phyloP scores from a whole-genome alignment of 139 green algal genomes.

The Dunaliella sp. region DNA sequence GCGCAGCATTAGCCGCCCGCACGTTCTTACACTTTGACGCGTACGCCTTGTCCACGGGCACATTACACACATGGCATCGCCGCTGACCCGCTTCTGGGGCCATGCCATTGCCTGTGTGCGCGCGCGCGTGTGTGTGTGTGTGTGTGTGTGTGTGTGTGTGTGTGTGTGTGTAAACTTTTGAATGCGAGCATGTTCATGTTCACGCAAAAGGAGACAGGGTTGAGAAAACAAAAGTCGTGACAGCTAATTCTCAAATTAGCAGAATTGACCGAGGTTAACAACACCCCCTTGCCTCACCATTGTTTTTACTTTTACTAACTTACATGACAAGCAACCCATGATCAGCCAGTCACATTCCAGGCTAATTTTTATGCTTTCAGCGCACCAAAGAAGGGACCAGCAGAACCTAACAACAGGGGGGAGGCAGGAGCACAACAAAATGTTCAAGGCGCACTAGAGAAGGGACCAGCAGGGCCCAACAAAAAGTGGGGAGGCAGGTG shows the following conservation, averaged over 20 bases:
- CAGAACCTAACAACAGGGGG: conserved; percentile 32
- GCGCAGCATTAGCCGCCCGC: neutral
- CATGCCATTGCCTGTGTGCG: neutral
- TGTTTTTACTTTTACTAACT: too few species aligned
- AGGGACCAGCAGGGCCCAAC: conserved; percentile 27
- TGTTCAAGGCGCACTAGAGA: conserved; percentile 23
- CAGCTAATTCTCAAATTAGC: too few species aligned
- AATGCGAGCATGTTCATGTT: neutral
- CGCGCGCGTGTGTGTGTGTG: neutral
- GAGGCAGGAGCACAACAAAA: conserved; percentile 28
- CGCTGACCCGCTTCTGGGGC: neutral
- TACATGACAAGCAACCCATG: too few species aligned
- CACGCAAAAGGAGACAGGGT: too few species aligned
- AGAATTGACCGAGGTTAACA: too few species aligned
- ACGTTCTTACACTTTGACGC: neutral
- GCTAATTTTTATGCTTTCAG: too few species aligned
- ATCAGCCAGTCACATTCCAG: too few species aligned
- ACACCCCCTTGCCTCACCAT: too few species aligned
- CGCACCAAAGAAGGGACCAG: conserved; percentile 31
- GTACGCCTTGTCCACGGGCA: neutral
- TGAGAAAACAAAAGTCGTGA: too few species aligned
- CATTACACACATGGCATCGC: conserved; percentile 14
- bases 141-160: neutral
- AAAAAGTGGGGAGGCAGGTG: conserved; percentile 37
- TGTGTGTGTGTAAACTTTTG: neutral